Base-by-base conservation (phyloP, 768 basidiomycete genomes). In the Porphyrellus cyaneotinctus region DNA sequence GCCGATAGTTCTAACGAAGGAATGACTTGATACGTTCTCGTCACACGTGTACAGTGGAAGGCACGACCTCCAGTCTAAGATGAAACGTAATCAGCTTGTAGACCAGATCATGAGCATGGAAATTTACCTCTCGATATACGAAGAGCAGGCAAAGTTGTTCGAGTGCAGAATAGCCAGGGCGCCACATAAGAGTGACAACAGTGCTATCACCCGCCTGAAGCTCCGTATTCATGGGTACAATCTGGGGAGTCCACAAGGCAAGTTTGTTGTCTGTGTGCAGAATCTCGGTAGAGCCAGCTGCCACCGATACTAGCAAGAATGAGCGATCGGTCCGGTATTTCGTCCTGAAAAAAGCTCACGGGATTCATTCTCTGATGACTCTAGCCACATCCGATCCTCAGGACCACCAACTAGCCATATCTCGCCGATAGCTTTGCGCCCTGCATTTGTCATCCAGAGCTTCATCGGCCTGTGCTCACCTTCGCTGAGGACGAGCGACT, bases 391-490 rank as follows among this genome's bases (percentile, higher is more conserved):
- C 57, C 80, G 84, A 60, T 88, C 85, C 17, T 81, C 79, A 20
- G 74, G 64, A 26, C 78, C 83, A 43, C 76, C 59, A 3, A 91
- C 72, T 56, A 87, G 66, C 87, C 88, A 88, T n/a, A 91, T 59
- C 53, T 91, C 88, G 12, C 69, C 70, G 23, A 95, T 78, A 15
- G 75, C 67, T 30, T 72, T 74, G 11, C 71, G 72, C 0, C 94
- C 93, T 8, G 73, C 66, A 64, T 95, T 97, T 22, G 73, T 78
- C 39, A 95, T 65, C 73, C 75, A 78, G 22, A 95, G 51, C 28
- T 64, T 70, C 65, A 83, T 71, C 7, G 70, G 54, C 57, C 75
- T 79, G 45, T 72, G 77, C 64, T 95, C 91, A 7, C 94, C 93
- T 61, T 88, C 82, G 42, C 75, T 72, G 28, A 92, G 69, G 3